Evolutionary conservation across 345 rosid genomes (phyloP).

Genomic region (Murraya koenigii): DNA sequence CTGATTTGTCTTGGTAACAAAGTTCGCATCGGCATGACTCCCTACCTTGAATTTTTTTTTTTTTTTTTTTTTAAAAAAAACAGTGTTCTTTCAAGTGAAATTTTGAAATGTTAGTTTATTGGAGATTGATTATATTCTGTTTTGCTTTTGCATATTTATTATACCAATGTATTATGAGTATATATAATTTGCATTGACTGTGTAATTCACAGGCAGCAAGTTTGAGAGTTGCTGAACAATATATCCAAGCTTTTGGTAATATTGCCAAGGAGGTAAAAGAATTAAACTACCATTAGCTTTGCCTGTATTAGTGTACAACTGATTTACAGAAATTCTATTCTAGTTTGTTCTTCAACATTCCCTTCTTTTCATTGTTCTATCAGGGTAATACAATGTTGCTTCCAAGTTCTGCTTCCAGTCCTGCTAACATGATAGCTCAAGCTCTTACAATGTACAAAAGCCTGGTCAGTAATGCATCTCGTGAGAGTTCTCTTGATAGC

Average conservation of each 20-base stretch:
- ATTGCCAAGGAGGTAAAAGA: constrained; percentile 81
- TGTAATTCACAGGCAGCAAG: constrained; percentile 73
- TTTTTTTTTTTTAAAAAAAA: not conserved
- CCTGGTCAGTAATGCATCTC: constrained; percentile 44
- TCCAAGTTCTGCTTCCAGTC: constrained; percentile 65
- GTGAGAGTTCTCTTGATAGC: constrained; percentile 19
- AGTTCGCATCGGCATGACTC: not conserved
- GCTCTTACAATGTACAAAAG: constrained; percentile 74
- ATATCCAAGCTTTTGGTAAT: constrained; percentile 74
- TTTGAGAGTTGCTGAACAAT: constrained; percentile 81
- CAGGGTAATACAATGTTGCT: constrained; percentile 93
- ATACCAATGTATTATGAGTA: not conserved
- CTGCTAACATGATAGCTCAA: constrained; percentile 74
- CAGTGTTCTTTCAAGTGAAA: not conserved
- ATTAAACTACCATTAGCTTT: not conserved
- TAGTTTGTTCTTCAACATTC: not conserved
- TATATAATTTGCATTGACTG: not conserved
- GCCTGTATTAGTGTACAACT: not conserved
- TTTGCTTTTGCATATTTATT: not conserved
- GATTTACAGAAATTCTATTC: not conserved
- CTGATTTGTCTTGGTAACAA: not conserved
- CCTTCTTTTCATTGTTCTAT: not conserved
- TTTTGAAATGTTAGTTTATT: not conserved
- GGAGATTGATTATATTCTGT: not conserved
- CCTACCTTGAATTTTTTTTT: not conserved